Base-by-base conservation (phyloP, 2,329 filamentous ascomycete genomes). In the Onygenales sp. region DNA sequence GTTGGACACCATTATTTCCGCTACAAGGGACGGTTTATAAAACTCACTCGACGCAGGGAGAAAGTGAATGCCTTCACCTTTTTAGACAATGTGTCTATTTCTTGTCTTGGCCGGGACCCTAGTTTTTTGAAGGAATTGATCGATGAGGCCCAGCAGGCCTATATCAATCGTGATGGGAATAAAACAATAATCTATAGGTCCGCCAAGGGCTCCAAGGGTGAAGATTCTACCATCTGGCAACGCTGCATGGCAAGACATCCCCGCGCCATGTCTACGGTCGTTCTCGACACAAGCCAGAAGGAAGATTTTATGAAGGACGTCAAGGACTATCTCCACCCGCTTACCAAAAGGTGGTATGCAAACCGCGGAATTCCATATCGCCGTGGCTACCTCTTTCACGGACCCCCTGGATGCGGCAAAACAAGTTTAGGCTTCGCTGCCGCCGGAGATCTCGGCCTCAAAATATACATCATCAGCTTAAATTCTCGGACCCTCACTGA, bases 281-380 rank as follows among this genome's bases (percentile, higher is more conserved):
- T 80, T 1, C 65, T 82, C 4, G 78, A 79, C 43, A 61, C 67
- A 2, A 59, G 63, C 4, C 73, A 79, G 57, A 82, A 82, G 62
- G 62, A 68, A 0, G 69, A 62, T 2, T 75, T 81, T 45, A 64
- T 81, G 10, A 65, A 67, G 7, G 79, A 82, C 56, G 75, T 81
- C 60, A 79, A 80, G 54, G 77, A 80, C 47, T 82, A 79, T 53
- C 63, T 82, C 0, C 74, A 79, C 47, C 78, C 77, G 0, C 63
- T 68, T 3, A 77, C 72, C 13, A 70, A 73, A 2, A 58, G 83
- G n/a, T 95, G 88, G 88, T 95, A 95, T 47, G 64, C 84, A 0
- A 86, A 88, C 59, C 79, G 88, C 6, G 89, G 89, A 0, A 92
- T 95, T 33, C 89, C 90, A 0, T 94, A 94, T 65, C 81, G 89